Evolutionary conservation across 2,329 filamentous ascomycete genomes (phyloP).

Genomic region (Aureobasidium sp.): DNA sequence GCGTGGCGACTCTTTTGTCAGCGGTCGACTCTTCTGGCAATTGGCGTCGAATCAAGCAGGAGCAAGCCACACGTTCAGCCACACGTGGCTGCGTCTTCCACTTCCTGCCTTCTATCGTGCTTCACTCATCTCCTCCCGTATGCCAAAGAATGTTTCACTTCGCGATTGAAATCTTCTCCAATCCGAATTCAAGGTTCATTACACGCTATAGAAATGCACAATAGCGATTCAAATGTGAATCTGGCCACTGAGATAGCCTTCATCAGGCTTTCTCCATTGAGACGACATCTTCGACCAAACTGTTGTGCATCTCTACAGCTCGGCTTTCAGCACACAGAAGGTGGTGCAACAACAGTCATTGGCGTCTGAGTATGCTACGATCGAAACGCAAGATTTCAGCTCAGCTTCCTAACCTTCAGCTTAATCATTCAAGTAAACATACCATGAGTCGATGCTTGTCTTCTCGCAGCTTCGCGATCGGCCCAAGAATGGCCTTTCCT

Average conservation of each 20-base stretch:
- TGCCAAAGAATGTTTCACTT: no score
- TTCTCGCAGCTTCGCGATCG: background rate
- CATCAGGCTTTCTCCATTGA: no score
- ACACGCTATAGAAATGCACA: background rate
- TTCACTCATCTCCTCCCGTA: no score
- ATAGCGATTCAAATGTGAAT: background rate
- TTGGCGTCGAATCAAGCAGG: background rate
- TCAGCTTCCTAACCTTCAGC: no score
- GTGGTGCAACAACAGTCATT: background rate
- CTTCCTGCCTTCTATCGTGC: background rate
- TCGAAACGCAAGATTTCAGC: no score
- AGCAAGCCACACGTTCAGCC: background rate
- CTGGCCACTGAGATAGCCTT: no score
- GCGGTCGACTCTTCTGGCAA: constrained; percentile 14
- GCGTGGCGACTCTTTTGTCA: constrained; percentile 15
- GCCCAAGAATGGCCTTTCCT: background rate
- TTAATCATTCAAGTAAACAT: background rate
- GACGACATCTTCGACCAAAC: no score
- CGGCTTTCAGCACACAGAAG: no score
- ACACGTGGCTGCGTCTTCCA: background rate
- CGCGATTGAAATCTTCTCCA: no score
- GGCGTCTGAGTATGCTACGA: background rate
- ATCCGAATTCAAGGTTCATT: no score
- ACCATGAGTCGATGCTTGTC: background rate
- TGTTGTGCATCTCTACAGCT: no score